These are phyloP conservation scores for Tetrahymena malaccensis DNA, from an alignment of 73 alveolate species.

Conservation along the genomic window DNA sequence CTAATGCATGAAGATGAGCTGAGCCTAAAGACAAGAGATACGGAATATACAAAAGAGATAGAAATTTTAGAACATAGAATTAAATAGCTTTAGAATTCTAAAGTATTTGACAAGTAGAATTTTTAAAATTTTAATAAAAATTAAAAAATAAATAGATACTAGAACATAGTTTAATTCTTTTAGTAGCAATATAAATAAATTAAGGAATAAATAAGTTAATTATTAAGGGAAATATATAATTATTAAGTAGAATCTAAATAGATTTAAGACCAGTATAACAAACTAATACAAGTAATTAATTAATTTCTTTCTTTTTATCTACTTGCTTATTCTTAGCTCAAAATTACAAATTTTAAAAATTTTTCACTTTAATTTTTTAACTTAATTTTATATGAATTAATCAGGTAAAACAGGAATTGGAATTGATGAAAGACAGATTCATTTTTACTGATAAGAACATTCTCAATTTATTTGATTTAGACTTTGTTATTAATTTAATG, in stretches of 20 bases:
- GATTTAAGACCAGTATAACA: background rate
- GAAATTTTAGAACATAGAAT: background rate
- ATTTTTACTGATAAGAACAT: background rate
- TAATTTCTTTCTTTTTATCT: no score
- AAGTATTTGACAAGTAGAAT: background rate
- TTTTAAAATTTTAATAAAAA: background rate
- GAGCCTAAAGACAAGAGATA: background rate
- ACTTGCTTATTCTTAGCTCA: no score
- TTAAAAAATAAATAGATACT: background rate
- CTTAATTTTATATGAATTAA: background rate
- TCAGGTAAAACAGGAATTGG: background rate
- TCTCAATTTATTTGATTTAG: background rate
- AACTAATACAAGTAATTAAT: background rate
- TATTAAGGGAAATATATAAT: background rate
- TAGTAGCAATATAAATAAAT: background rate
- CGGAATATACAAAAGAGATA: background rate
- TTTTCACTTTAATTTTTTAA: no score
- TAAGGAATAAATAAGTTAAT: background rate
- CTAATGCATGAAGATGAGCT: background rate
- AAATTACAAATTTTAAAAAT: no score
- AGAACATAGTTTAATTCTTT: background rate
- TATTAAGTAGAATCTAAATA: background rate
- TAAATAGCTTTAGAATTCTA: background rate
- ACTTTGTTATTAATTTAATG: background rate
- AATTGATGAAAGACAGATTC: background rate